phyloP scores from a whole-genome alignment of 1,284 basidiomycete genomes.

The Trichosporon inkin region DNA sequence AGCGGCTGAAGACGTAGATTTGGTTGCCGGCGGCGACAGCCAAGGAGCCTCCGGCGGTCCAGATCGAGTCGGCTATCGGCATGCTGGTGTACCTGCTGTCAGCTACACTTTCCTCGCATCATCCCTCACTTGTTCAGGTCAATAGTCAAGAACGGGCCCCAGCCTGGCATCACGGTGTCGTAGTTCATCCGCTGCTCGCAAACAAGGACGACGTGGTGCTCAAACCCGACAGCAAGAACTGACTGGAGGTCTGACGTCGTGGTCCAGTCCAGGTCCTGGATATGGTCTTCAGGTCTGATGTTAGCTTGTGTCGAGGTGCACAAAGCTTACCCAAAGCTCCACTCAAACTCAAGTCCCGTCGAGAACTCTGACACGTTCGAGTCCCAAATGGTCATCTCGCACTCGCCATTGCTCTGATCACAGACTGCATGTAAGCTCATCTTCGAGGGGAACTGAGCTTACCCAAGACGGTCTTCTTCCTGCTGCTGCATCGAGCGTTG shows the following conservation, averaged over 20 bases:
- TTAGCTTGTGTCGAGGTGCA: slow-evolving; percentile 18
- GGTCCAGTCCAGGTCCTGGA: slow-evolving; percentile 83
- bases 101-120: background rate
- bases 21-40: slow-evolving; percentile 65
- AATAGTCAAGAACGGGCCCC: slow-evolving; percentile 69
- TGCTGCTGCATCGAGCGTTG: slow-evolving; percentile 75
- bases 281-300: slow-evolving; percentile 53
- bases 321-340: slow-evolving; percentile 2
- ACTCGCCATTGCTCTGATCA: slow-evolving; percentile 49
- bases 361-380: slow-evolving; percentile 90
- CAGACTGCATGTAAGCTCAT: slow-evolving; percentile 32
- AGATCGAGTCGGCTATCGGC: slow-evolving; percentile 77
- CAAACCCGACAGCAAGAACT: slow-evolving; percentile 79
- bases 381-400: slow-evolving; percentile 89
- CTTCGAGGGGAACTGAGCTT: background rate
- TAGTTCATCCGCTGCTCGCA: slow-evolving; percentile 86
- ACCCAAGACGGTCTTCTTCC: slow-evolving; percentile 79
- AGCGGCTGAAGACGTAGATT: slow-evolving; percentile 61
- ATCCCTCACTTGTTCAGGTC: slow-evolving; percentile 56
- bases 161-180: slow-evolving; percentile 72
- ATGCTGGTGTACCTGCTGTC: slow-evolving; percentile 61
- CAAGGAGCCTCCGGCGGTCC: slow-evolving; percentile 74
- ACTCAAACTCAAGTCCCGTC: slow-evolving; percentile 77
- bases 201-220: slow-evolving; percentile 69
- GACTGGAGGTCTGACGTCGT: slow-evolving; percentile 84